Conservation (phyloP, 495 filamentous ascomycete genomes). For the Talaromyces liani region DNA sequence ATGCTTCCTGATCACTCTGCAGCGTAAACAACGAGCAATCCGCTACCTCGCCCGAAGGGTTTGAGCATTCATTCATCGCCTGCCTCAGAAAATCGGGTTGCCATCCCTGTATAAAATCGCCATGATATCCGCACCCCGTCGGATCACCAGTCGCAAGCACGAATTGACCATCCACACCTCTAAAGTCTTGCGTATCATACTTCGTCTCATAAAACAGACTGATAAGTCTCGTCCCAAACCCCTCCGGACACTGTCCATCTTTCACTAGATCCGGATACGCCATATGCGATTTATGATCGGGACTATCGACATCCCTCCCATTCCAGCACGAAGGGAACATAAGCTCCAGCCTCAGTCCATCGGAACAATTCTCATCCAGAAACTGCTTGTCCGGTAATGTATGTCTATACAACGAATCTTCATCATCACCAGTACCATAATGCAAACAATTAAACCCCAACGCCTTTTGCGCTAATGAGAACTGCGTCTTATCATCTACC, state of each 20-base stretch:
- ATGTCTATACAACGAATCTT: constrained; percentile 72
- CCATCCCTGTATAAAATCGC: constrained; percentile 83
- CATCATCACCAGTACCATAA: constrained; percentile 48
- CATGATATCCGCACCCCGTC: constrained; percentile 76
- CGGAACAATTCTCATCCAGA: constrained; percentile 64
- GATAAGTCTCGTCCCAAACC: constrained; percentile 60
- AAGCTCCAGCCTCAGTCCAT: constrained; percentile 75
- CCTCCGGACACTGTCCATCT: constrained; percentile 67
- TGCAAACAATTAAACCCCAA: constrained; percentile 90
- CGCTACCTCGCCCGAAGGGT: constrained; percentile 41
- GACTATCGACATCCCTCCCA: constrained; percentile 51
- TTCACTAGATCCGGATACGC: constrained; percentile 71
- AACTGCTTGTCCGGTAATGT: constrained; percentile 71
- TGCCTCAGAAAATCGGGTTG: constrained; percentile 40
- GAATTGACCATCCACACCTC: constrained; percentile 60
- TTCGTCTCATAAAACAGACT: constrained; percentile 85
- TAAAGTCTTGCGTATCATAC: constrained; percentile 68
- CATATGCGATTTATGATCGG: constrained; percentile 64
- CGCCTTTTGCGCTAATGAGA: constrained; percentile 67
- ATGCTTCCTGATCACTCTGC: constrained; percentile 32
- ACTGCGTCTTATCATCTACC: constrained; percentile 50
- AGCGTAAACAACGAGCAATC: constrained; percentile 56
- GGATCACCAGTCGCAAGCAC: constrained; percentile 79
- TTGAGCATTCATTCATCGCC: constrained; percentile 42
- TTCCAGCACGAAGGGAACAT: constrained; percentile 95